These are phyloP conservation scores for Alternaria brassicae DNA, from an alignment of 2,329 filamentous ascomycete genomes.

Conservation along the genomic window DNA sequence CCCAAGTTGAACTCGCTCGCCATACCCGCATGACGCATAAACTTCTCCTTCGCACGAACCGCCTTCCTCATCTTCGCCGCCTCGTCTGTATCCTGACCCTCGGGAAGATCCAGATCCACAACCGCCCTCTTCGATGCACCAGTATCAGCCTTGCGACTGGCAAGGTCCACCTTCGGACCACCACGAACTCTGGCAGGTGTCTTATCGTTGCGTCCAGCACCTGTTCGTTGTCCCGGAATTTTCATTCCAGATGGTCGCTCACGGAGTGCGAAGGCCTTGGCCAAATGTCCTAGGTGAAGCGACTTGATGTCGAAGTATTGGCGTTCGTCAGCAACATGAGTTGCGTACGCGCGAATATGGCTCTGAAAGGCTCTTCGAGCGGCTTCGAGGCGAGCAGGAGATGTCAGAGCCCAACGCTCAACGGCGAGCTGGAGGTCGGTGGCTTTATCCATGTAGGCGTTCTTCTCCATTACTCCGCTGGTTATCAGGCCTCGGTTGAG, in stretches of 20 bases:
- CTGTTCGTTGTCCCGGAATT: constrained; percentile 59
- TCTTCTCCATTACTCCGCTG: constrained; percentile 48
- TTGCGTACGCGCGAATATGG: constrained; percentile 93
- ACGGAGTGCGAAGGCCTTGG: constrained; percentile 89
- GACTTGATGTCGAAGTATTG: constrained; percentile 89
- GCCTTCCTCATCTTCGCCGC: constrained; percentile 70
- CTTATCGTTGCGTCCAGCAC: constrained; percentile 45
- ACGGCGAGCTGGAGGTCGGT: constrained; percentile 72
- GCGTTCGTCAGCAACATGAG: constrained; percentile 85
- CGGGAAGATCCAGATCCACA: constrained; percentile 41
- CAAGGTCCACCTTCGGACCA: constrained; percentile 43
- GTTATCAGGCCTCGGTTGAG: constrained; percentile 68
- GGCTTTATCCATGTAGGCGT: constrained; percentile 69
- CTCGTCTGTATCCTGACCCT: constrained; percentile 61
- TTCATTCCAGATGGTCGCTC: constrained; percentile 85
- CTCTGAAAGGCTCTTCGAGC: constrained; percentile 88
- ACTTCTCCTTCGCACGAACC: constrained; percentile 54
- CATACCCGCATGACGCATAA: constrained; percentile 59
- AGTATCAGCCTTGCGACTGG: constrained; percentile 46
- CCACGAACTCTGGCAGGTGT: constrained; percentile 54
- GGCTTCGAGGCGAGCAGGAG: constrained; percentile 75
- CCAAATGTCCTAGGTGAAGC: constrained; percentile 88
- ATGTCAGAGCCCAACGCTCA: constrained; percentile 70
- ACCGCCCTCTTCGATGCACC: constrained; percentile 25
- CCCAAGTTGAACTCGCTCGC: constrained; percentile 74